Conservation (phyloP, 768 basidiomycete genomes). For the Phylloporus arenicola region DNA sequence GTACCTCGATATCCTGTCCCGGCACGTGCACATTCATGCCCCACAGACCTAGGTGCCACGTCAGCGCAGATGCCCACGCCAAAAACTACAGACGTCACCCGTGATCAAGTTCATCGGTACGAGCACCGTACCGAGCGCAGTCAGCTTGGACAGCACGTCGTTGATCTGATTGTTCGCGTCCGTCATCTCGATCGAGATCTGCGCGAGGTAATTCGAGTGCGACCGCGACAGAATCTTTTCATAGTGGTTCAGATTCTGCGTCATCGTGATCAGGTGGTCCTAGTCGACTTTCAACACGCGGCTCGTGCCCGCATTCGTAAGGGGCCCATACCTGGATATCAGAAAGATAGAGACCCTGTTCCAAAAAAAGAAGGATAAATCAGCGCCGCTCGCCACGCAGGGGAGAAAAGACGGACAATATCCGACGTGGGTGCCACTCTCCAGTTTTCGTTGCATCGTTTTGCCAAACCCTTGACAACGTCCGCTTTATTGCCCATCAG, state of each 20-base stretch:
- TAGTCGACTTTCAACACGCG: slow-evolving; percentile 15
- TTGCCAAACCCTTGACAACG: slow-evolving; percentile 97
- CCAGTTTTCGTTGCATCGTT: slow-evolving; percentile 99
- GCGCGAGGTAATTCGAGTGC: slow-evolving; percentile 98
- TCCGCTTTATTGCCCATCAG: slow-evolving; percentile 99
- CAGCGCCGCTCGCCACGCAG: slow-evolving; percentile 1
- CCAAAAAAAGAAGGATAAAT: not conserved
- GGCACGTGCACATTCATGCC: slow-evolving; percentile 99
- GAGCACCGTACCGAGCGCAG: slow-evolving; percentile 94
- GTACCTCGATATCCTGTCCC: slow-evolving; percentile 58
- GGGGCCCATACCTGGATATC: slow-evolving; percentile 71
- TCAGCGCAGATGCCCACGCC: not conserved
- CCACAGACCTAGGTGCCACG: slow-evolving; percentile 64
- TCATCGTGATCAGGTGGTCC: slow-evolving; percentile 99
- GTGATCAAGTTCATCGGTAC: slow-evolving; percentile 98
- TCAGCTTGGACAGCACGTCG: slow-evolving; percentile 94
- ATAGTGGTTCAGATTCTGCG: slow-evolving; percentile 98
- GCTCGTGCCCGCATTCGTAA: not conserved
- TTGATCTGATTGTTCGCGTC: slow-evolving; percentile 99
- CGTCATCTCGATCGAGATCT: slow-evolving; percentile 99
- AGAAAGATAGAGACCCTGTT: slow-evolving; percentile 88
- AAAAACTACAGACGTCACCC: slow-evolving; percentile 39
- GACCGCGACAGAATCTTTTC: slow-evolving; percentile 98
- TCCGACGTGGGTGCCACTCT: slow-evolving; percentile 96
- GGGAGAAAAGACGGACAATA: slow-evolving; percentile 53